Evolutionary conservation across 345 rosid species (phyloP).

Genomic region (Eucalyptus fibrosa): DNA sequence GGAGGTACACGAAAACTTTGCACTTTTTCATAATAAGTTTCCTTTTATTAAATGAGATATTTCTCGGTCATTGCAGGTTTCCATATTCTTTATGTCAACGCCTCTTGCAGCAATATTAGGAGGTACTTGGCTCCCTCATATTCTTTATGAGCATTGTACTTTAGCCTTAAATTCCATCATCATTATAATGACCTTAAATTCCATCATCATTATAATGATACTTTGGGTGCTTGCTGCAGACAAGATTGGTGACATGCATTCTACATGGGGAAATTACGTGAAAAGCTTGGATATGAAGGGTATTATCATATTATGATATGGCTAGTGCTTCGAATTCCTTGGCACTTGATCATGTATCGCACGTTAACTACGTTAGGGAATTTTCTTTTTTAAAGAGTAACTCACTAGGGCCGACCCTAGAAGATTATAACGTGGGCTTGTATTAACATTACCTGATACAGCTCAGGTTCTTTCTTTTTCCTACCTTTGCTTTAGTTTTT

Average conservation of each 20-base stretch:
- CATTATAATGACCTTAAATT: background rate
- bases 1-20: background rate
- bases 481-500: too few relatives aligned
- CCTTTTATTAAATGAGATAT: background rate
- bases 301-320: too few relatives aligned
- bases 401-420: too few relatives aligned
- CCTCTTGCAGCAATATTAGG: background rate
- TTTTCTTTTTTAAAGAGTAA: too few relatives aligned
- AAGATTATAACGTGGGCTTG: too few relatives aligned
- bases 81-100: too few relatives aligned
- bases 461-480: background rate
- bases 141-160: background rate
- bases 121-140: background rate
- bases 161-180: background rate
- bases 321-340: too few relatives aligned
- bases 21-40: background rate
- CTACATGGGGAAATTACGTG: conserved; percentile 84
- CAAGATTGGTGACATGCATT: conserved; percentile 95
- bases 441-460: background rate
- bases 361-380: too few relatives aligned
- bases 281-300: conserved; percentile 26
- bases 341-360: too few relatives aligned
- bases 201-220: background rate
- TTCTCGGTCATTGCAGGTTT: background rate
- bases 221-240: conserved; percentile 24